A percentile compares a stretch with the other conserved stretches of the same genome.
phyloP scores from a whole-genome alignment of 2,329 filamentous ascomycete genomes.

The Didymellaceae sp. region DNA sequence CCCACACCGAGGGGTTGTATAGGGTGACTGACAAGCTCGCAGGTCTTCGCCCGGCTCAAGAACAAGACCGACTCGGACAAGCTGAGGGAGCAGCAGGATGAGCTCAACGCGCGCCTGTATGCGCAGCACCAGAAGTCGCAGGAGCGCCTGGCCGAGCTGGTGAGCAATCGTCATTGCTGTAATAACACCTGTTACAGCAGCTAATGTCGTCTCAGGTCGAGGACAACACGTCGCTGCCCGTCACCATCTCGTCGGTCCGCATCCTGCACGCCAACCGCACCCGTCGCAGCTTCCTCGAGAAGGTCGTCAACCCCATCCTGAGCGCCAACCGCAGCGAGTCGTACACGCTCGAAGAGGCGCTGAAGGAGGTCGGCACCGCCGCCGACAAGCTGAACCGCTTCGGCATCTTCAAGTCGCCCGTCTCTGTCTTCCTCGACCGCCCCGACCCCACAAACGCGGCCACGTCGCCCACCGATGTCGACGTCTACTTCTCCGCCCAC shows the following conservation, averaged over 20 bases:
- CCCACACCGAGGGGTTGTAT: not conserved
- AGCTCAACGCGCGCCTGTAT: constrained; percentile 64
- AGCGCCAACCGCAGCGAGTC: constrained; percentile 68
- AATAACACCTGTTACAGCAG: too few species aligned
- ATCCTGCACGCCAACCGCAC: constrained; percentile 84
- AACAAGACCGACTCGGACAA: constrained; percentile 65
- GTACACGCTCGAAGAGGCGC: constrained; percentile 78
- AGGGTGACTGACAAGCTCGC: constrained; percentile 1
- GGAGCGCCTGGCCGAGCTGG: constrained; percentile 68
- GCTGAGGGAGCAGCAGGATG: constrained; percentile 65
- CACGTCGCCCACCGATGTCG: constrained; percentile 76
- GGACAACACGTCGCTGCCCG: constrained; percentile 84
- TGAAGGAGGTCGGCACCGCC: constrained; percentile 72
- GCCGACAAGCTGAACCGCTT: constrained; percentile 80
- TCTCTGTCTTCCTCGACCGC: constrained; percentile 82
- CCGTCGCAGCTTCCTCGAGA: constrained; percentile 81
- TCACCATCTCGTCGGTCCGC: constrained; percentile 84
- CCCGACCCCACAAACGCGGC: constrained; percentile 72
- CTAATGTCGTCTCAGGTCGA: constrained; percentile 63
- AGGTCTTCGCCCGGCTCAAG: constrained; percentile 68
- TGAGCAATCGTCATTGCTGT: constrained; percentile 49
- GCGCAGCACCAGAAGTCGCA: constrained; percentile 68
- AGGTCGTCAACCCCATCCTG: constrained; percentile 79
- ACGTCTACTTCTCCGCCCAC: constrained; percentile 76
- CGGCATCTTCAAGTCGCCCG: constrained; percentile 85